phyloP scores from a whole-genome alignment of 192 early-diverging fungal genomes.

The Coemansia sp. region DNA sequence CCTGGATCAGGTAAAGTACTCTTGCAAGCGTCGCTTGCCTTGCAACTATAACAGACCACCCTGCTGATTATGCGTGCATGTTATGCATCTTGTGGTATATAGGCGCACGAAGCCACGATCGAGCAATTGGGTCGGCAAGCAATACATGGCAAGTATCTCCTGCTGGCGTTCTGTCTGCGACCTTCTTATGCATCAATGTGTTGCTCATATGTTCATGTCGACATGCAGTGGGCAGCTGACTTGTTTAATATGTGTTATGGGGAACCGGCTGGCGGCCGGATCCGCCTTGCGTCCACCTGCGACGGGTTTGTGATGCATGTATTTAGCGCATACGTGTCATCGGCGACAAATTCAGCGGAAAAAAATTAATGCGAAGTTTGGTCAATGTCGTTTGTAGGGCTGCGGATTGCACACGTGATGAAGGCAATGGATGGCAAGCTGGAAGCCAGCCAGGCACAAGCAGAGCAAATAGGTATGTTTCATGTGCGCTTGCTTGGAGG shows the following conservation, averaged over 20 bases:
- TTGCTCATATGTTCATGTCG: neutral
- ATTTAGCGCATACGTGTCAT: neutral
- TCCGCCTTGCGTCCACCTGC: too few species aligned
- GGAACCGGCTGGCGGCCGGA: too few species aligned
- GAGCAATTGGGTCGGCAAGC: slow-evolving; percentile 13
- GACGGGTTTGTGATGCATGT: neutral
- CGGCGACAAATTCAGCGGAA: neutral
- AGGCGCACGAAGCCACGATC: slow-evolving; percentile 9
- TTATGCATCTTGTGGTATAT: neutral
- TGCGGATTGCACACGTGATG: slow-evolving; percentile 17
- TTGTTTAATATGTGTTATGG: too few species aligned
- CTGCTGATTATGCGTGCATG: neutral
- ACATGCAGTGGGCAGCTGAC: neutral
- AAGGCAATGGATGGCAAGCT: slow-evolving; percentile 2
- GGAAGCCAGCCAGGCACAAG: neutral
- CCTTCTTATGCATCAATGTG: neutral
- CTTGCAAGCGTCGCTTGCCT: too few species aligned
- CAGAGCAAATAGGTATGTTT: slow-evolving; percentile 11
- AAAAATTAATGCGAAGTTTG: slow-evolving; percentile 4
- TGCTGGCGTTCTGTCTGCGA: neutral
- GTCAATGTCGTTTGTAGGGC: slow-evolving; percentile 10
- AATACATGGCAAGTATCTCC: slow-evolving; percentile 23
- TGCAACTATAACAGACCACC: too few species aligned
- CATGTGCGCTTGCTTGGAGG: neutral
- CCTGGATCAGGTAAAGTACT: slow-evolving; percentile 13